Evolutionary conservation across 768 basidiomycete genomes (phyloP), one percentile per base, ranked within the genome.

Genomic region (Tephrocybe sp.): DNA sequence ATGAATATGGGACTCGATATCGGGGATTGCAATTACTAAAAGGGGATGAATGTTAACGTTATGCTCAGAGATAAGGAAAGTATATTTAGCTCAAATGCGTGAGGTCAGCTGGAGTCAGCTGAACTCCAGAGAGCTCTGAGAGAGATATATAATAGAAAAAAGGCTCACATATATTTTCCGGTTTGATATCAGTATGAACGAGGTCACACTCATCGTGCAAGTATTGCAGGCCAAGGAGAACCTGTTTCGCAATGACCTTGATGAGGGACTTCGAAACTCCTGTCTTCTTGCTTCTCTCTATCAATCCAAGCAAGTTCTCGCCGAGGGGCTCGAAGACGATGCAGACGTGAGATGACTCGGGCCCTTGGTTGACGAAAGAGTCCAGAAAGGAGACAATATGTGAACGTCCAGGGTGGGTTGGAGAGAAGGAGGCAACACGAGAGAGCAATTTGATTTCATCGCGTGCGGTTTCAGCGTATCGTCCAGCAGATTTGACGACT

Each of bases 401-500:
- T 21, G 77, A 69, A 47, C 87, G 78, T 48, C 94, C 94, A 13
- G 82, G 82, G 63, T 95, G 93, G 2, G 72, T 62, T n/a, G 83
- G 86, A 62, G 82, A 86, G 64, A 80, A 77, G 16, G 80, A 75
- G 45, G 80, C 74, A 4, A 94, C 86, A 56, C 84, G 84, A 54
- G 84, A 80, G 33, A 94, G 79, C 27, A 97, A 80, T 64, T 93
- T 91, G 67, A 98, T 97, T 71, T 98, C 95, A 66, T 98, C 95
- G 43, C 88, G 81, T 23, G 95, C 95, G 4, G 95, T 97, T 65
- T 97, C 94, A 52, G 93, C 91, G 70, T 98, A 98, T 56, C 94
- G 86, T 19, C 84, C 83, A 18, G 93, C 94, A 23, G 94, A 95
- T 70, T 95, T 95, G 69, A 94, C 91, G 48, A 97, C 86, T 67